These are phyloP conservation scores for Psidium friedrichsthalianum DNA, from an alignment of 345 rosid genomes.

Conservation along the genomic window DNA sequence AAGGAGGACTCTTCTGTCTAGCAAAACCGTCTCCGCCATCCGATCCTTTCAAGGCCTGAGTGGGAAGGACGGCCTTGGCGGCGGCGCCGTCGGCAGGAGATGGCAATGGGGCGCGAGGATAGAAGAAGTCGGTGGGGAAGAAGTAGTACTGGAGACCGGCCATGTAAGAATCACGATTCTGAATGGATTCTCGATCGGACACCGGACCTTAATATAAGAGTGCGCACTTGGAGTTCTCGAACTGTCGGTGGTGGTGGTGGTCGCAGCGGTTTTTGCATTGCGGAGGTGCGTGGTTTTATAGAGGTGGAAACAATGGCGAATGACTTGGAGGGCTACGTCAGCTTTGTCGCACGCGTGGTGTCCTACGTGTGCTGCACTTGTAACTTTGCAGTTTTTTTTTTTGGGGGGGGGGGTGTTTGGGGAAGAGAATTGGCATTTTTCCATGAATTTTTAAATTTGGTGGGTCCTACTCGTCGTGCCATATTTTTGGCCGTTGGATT, in stretches of 20 bases:
- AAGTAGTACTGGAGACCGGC: slow-evolving; percentile 9
- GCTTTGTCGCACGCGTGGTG: neutral
- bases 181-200: neutral
- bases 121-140: slow-evolving; percentile 14
- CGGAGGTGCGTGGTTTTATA: neutral
- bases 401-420: too few relatives aligned
- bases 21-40: neutral
- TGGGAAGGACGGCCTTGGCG: neutral
- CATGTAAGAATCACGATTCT: neutral
- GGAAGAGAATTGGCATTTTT: neutral
- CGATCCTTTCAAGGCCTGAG: neutral
- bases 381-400: neutral
- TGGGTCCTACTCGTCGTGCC: neutral
- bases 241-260: neutral
- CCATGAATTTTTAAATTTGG: neutral
- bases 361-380: neutral
- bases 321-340: neutral
- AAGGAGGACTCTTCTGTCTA: neutral
- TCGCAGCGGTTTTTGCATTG: neutral
- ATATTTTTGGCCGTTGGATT: neutral
- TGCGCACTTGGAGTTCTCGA: neutral
- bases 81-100: neutral
- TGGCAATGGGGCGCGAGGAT: neutral
- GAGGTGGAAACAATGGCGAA: neutral
- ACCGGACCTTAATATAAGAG: neutral